Evolutionary conservation across 805 yeast genomes (phyloP).

Genomic region (Wickerhamiella domercqiae): DNA sequence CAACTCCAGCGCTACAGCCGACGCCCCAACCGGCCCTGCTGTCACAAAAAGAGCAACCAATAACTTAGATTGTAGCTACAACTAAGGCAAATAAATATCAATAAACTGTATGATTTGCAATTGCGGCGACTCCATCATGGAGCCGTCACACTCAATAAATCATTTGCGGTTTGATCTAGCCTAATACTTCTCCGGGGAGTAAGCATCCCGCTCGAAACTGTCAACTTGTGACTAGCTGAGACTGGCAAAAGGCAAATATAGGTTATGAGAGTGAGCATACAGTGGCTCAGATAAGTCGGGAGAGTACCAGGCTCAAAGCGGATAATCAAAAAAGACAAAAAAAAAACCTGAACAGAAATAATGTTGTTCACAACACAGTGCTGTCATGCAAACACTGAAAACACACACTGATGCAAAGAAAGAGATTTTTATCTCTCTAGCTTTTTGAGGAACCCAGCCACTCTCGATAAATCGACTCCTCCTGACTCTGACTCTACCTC

Average conservation of each 20-base stretch:
- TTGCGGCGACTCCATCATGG: slow-evolving; percentile 16
- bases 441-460: slow-evolving; percentile 38
- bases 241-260: slow-evolving; percentile 20
- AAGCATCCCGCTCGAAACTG: slow-evolving; percentile 19
- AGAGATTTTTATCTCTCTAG: slow-evolving; percentile 28
- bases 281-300: too few relatives aligned
- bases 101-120: slow-evolving; percentile 13
- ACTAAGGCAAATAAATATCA: not conserved
- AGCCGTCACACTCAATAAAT: slow-evolving; percentile 19
- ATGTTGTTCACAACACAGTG: too few relatives aligned
- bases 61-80: too few relatives aligned
- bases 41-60: too few relatives aligned
- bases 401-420: not conserved
- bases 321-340: too few relatives aligned
- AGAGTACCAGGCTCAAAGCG: too few relatives aligned
- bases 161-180: slow-evolving; percentile 13
- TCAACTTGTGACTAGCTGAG: slow-evolving; percentile 15
- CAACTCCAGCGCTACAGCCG: too few relatives aligned
- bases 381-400: not conserved
- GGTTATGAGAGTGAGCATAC: too few relatives aligned
- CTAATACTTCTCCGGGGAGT: slow-evolving; percentile 7
- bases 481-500: slow-evolving; percentile 68
- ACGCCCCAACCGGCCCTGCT: too few relatives aligned
- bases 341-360: not conserved
- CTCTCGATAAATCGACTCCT: slow-evolving; percentile 38